A percentile compares a stretch with the other conserved stretches of the same genome.
These are phyloP conservation scores for Amylocarpus encephaloides DNA, from an alignment of 2,329 filamentous ascomycete genomes.

Conservation along the genomic window DNA sequence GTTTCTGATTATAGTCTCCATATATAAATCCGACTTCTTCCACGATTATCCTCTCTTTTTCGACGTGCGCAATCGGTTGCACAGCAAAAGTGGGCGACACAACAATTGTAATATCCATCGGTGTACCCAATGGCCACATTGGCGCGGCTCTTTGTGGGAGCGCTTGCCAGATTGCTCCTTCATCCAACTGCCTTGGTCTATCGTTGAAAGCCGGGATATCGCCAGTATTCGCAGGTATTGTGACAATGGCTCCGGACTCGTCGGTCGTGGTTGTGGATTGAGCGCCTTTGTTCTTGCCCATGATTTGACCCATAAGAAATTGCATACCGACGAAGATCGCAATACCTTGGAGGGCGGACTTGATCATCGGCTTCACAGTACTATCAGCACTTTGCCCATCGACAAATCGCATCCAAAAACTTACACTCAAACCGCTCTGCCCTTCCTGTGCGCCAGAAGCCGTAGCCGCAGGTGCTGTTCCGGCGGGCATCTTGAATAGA, in stretches of 20 bases:
- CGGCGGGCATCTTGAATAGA: slow-evolving; percentile 29
- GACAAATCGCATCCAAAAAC: slow-evolving; percentile 5
- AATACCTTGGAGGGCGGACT: slow-evolving; percentile 42
- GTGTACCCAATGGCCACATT: slow-evolving; percentile 76
- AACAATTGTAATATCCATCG: slow-evolving; percentile 78
- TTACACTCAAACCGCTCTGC: slow-evolving; percentile 29
- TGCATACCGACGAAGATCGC: slow-evolving; percentile 54
- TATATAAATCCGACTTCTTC: slow-evolving; percentile 75
- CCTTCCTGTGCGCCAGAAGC: slow-evolving; percentile 25
- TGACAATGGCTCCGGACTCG: slow-evolving; percentile 48
- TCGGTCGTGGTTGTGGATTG: slow-evolving; percentile 39
- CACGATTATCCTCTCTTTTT: slow-evolving; percentile 65
- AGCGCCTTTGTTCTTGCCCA: slow-evolving; percentile 38
- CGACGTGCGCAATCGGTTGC: slow-evolving; percentile 57
- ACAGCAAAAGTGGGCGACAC: slow-evolving; percentile 70
- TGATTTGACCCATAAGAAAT: slow-evolving; percentile 48
- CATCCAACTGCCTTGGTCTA: slow-evolving; percentile 54
- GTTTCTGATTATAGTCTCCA: slow-evolving; percentile 71
- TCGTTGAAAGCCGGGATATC: slow-evolving; percentile 59
- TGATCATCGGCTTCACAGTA: slow-evolving; percentile 26
- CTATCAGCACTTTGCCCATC: slow-evolving; percentile 10
- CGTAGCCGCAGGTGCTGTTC: slow-evolving; percentile 27
- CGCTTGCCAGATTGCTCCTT: slow-evolving; percentile 55
- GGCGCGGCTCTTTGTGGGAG: slow-evolving; percentile 71
- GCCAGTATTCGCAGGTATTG: slow-evolving; percentile 47